Evolutionary conservation across 73 alveolate species (phyloP).

Genomic region (Paramecium tetraurelia): DNA sequence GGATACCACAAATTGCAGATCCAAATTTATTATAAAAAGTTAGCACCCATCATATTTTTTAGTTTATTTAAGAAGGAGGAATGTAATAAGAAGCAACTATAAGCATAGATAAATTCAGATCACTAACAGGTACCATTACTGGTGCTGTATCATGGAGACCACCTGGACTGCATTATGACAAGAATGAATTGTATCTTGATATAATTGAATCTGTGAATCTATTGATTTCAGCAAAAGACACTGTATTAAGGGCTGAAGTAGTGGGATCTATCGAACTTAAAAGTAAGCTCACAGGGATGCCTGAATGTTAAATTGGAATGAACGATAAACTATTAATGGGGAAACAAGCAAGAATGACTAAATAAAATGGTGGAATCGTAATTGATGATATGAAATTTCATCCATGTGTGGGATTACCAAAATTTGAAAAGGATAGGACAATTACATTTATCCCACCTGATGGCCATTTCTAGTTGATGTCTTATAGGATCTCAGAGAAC

Average conservation of each 20-base stretch:
- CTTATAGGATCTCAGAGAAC: slow-evolving; percentile 89
- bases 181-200: slow-evolving; percentile 95
- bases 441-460: slow-evolving; percentile 98
- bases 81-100: slow-evolving; percentile 54
- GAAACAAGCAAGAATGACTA: slow-evolving; percentile 63
- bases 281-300: slow-evolving; percentile 87
- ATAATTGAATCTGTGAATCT: slow-evolving; percentile 91
- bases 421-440: slow-evolving; percentile 93
- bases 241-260: slow-evolving; percentile 90
- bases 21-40: slow-evolving; percentile 79
- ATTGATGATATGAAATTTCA: slow-evolving; percentile 86
- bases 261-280: slow-evolving; percentile 83
- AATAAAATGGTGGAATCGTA: slow-evolving; percentile 75
- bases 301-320: slow-evolving; percentile 93
- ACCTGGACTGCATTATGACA: slow-evolving; percentile 81
- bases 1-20: slow-evolving; percentile 88
- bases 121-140: slow-evolving; percentile 82
- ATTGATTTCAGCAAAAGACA: slow-evolving; percentile 86
- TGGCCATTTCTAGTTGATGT: slow-evolving; percentile 87
- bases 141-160: slow-evolving; percentile 93
- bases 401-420: slow-evolving; percentile 85
- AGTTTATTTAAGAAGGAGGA: slow-evolving; percentile 61
- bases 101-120: slow-evolving; percentile 71
- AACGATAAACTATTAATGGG: slow-evolving; percentile 84
- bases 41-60: not conserved